phyloP scores from a whole-genome alignment of 2,329 filamentous ascomycete genomes.

The Penicillium sp. region DNA sequence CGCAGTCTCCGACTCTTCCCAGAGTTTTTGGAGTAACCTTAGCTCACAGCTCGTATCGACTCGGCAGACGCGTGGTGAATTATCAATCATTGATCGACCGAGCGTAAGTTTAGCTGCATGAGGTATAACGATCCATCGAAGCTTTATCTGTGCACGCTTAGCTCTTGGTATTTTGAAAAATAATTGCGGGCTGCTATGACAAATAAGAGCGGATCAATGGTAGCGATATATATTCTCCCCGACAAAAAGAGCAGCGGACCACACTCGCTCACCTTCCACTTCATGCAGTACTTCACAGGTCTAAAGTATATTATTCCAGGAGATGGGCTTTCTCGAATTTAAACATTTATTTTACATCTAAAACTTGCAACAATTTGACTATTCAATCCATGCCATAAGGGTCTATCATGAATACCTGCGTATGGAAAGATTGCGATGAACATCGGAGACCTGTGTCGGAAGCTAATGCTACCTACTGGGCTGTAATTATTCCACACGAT shows the following conservation, averaged over 20 bases:
- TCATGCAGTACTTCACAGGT: too few species aligned
- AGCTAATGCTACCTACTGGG: neutral
- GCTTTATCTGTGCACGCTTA: neutral
- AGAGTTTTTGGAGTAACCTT: neutral
- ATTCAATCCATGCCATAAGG: too few species aligned
- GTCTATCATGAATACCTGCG: too few species aligned
- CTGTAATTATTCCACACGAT: neutral
- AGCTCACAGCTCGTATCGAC: neutral
- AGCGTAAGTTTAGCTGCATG: conserved; percentile 5
- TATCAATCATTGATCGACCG: neutral
- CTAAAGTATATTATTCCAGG: neutral
- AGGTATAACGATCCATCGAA: neutral
- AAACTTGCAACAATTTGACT: too few species aligned
- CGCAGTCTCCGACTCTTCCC: neutral
- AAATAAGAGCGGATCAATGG: neutral
- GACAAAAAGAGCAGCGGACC: neutral
- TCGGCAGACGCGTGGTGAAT: neutral
- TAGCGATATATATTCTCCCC: neutral
- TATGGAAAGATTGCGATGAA: neutral
- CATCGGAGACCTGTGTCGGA: neutral
- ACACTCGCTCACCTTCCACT: too few species aligned
- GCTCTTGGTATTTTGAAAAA: too few species aligned
- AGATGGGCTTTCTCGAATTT: neutral
- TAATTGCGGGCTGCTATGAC: neutral
- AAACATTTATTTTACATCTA: neutral